Base-by-base conservation (phyloP, 345 rosid species). In the Eutrema yunnanense region DNA sequence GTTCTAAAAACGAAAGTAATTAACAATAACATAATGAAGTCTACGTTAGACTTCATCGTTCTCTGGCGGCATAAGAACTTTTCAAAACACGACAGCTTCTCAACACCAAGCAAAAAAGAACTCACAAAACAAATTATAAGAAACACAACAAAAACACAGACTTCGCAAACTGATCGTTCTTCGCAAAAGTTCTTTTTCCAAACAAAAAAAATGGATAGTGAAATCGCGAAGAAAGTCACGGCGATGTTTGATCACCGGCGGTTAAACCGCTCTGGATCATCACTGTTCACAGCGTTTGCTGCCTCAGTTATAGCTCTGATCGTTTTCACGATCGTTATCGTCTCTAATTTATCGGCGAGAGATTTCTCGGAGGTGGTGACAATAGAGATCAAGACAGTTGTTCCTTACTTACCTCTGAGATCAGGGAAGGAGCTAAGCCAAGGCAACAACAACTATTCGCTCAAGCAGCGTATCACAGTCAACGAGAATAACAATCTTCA, bases 301-400 rank as follows among this genome's bases (percentile, higher is more conserved):
- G 8, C 83, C 30, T 73, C 70, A 32, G 81, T 75, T n/a, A 3
- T 81, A 1, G 8, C 85, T 69, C 74, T 83, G 58, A 48, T 88
- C 54, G 32, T 87, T 78, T 80, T 70, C 62, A 78, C 80, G 10
- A 75, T 81, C 44, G 29, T 69, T 26, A 29, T 74, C 38, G 5
- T 81, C 19, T 67, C 62, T 27, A 72, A 66, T 19, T 51, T 68
- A 70, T 67, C 73, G 3, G 19, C 65, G 13, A n/a, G 56, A 27
- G 69, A 34, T 27, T 27, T 54, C 29, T 63, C 80, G 0, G 75
- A 64, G 38, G 56, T 54, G 42, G 40, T 54, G 65, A 46, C 59
- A 2, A 41, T 71, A 64, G 75, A 76, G 66, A 76, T 70, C 67
- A 76, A 76, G 9, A 71, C 75, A 5, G 72, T 63, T 30, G 49